These are phyloP conservation scores for Botrytis hyacinthi DNA, from an alignment of 2,329 filamentous ascomycete species.

Conservation along the genomic window DNA sequence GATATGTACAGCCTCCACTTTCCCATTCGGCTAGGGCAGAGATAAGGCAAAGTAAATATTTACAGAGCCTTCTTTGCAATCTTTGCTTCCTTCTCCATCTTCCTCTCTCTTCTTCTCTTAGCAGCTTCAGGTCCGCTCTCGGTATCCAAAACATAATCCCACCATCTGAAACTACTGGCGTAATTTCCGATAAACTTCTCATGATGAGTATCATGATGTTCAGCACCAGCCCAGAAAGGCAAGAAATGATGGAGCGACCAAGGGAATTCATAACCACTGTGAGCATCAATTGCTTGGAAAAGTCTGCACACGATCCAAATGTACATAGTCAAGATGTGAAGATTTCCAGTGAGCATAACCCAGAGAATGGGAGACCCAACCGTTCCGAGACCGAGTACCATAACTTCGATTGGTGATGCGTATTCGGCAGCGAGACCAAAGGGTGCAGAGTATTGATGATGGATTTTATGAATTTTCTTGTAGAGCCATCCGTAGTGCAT, in stretches of 20 bases:
- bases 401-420: slow-evolving; percentile 94
- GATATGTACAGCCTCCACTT: slow-evolving; percentile 1
- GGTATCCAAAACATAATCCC: slow-evolving; percentile 92
- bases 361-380: slow-evolving; percentile 81
- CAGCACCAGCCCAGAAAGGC: slow-evolving; percentile 95
- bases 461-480: slow-evolving; percentile 96
- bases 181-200: slow-evolving; percentile 99
- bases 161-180: slow-evolving; percentile 97
- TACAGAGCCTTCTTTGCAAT: slow-evolving; percentile 54
- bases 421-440: slow-evolving; percentile 97
- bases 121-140: slow-evolving; percentile 86
- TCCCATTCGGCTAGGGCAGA: too few relatives aligned
- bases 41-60: background rate
- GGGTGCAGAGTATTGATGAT: slow-evolving; percentile 97
- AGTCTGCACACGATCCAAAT: slow-evolving; percentile 89
- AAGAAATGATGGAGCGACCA: slow-evolving; percentile 95
- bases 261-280: slow-evolving; percentile 97
- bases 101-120: slow-evolving; percentile 78
- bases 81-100: slow-evolving; percentile 62
- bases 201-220: slow-evolving; percentile 96
- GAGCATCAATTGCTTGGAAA: slow-evolving; percentile 96
- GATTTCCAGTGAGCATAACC: slow-evolving; percentile 76
- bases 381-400: slow-evolving; percentile 86
- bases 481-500: slow-evolving; percentile 96
- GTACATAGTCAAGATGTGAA: slow-evolving; percentile 98